A percentile compares a stretch with the other conserved stretches of the same genome.
phyloP scores from a whole-genome alignment of 2,329 filamentous ascomycete genomes.

The Claviceps maximensis region DNA sequence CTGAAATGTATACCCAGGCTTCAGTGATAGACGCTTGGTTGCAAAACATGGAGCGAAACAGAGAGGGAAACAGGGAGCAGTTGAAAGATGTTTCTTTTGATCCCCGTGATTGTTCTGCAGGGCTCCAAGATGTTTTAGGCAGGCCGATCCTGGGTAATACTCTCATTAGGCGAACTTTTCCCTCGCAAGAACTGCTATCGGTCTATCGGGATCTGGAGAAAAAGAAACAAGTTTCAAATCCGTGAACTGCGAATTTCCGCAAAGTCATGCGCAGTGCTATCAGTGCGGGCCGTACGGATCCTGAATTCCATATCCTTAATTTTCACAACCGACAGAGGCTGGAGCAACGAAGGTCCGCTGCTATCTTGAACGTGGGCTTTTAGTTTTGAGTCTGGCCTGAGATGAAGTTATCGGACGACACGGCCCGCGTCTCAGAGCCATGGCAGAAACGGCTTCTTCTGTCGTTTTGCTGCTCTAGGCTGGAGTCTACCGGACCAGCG shows the following conservation, averaged over 20 bases:
- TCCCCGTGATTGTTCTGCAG: background rate
- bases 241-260: background rate
- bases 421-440: no score
- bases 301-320: background rate
- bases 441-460: background rate
- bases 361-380: background rate
- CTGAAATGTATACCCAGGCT: no score
- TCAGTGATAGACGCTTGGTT: background rate
- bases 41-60: background rate
- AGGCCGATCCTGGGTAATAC: background rate
- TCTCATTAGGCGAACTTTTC: background rate
- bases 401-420: background rate
- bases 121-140: background rate
- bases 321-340: background rate
- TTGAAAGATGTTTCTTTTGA: background rate
- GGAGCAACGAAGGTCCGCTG: background rate
- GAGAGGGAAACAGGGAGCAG: no score
- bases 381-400: background rate
- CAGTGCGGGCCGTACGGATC: background rate
- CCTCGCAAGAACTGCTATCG: background rate
- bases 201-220: background rate
- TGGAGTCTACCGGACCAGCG: no score
- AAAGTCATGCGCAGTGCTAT: background rate
- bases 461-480: background rate
- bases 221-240: background rate